phyloP scores from a whole-genome alignment of 2,329 filamentous ascomycete species.

The Keithomyces neogunnii region DNA sequence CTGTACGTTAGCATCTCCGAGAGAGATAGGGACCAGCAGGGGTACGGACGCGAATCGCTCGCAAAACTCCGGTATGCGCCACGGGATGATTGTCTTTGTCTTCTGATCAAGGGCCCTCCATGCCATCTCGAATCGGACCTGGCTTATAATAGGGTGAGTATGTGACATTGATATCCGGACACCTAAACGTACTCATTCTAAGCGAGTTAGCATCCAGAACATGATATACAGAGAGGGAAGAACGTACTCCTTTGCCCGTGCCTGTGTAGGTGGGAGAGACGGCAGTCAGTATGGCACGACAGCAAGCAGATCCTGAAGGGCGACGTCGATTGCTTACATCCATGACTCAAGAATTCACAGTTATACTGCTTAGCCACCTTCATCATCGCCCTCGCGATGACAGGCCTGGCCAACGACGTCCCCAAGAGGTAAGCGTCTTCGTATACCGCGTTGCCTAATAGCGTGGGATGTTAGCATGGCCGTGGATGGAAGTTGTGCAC shows the following conservation, averaged over 20 bases:
- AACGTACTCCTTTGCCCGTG: not conserved
- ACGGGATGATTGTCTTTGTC: not conserved
- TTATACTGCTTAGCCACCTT: conserved; percentile 25
- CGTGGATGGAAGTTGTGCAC: not conserved
- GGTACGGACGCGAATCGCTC: not conserved
- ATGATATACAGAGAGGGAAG: not conserved
- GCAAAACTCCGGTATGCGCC: not conserved
- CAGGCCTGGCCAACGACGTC: conserved; percentile 52
- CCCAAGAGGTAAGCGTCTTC: conserved; percentile 42
- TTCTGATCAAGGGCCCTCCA: not conserved
- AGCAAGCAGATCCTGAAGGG: not conserved
- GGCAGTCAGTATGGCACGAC: not conserved
- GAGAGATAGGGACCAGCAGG: not conserved
- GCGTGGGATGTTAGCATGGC: not conserved
- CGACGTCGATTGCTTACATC: conserved; percentile 25
- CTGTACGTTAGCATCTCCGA: not conserved
- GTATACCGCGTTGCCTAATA: conserved; percentile 41
- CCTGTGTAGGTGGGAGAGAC: not conserved
- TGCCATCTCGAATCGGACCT: not conserved
- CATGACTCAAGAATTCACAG: conserved; percentile 32
- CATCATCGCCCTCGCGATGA: conserved; percentile 57
- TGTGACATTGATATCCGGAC: not conserved
- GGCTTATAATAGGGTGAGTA: not conserved
- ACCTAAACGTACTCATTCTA: conserved; percentile 1
- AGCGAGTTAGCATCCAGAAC: not conserved